Evolutionary conservation across 2,329 filamentous ascomycete species (phyloP).

Genomic region (Fusarium austroafricanum): DNA sequence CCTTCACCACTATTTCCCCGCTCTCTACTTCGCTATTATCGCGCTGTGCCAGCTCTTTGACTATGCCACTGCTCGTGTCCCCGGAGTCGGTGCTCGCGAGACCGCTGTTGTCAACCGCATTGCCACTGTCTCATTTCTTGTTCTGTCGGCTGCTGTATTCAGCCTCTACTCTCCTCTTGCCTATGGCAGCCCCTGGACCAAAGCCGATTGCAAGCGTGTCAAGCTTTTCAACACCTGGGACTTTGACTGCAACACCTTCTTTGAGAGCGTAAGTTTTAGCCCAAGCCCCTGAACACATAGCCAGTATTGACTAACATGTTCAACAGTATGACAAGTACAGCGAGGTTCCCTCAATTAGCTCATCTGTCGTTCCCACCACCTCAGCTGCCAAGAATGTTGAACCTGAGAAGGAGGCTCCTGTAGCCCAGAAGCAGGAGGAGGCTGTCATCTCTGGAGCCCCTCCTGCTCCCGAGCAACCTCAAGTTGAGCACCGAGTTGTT

Average conservation of each 20-base stretch:
- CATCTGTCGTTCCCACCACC: slow-evolving; percentile 48
- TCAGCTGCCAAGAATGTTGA: slow-evolving; percentile 42
- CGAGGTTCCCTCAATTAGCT: slow-evolving; percentile 38
- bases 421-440: slow-evolving; percentile 45
- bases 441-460: slow-evolving; percentile 61
- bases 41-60: slow-evolving; percentile 91
- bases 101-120: slow-evolving; percentile 77
- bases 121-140: slow-evolving; percentile 79
- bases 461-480: slow-evolving; percentile 47
- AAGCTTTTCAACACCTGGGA: slow-evolving; percentile 94
- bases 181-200: slow-evolving; percentile 96
- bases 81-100: slow-evolving; percentile 73
- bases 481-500: slow-evolving; percentile 62
- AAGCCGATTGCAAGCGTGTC: slow-evolving; percentile 83
- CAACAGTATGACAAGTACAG: slow-evolving; percentile 63
- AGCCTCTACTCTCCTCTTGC: slow-evolving; percentile 87
- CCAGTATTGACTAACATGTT: slow-evolving; percentile 30
- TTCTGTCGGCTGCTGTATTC: slow-evolving; percentile 80
- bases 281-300: not conserved
- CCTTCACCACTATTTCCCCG: slow-evolving; percentile 98
- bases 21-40: slow-evolving; percentile 93
- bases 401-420: slow-evolving; percentile 42
- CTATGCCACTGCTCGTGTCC: slow-evolving; percentile 80
- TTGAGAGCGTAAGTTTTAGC: slow-evolving; percentile 77
- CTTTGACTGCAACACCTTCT: slow-evolving; percentile 97